Evolutionary conservation across 257 asterid species (phyloP), one percentile per base, ranked within the genome.

Genomic region (Forsythia suspensa): DNA sequence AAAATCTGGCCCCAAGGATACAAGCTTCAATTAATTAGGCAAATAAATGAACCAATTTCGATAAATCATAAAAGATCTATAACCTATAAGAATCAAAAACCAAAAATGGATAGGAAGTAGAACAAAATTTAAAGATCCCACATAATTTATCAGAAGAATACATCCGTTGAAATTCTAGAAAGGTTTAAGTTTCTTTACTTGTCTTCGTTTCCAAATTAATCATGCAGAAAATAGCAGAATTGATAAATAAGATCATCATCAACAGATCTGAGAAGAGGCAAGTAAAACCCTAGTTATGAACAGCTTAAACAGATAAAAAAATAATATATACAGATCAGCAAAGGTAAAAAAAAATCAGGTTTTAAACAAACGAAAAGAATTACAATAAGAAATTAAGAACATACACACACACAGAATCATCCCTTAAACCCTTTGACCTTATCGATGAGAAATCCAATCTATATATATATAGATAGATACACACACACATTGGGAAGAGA

Each of bases 221-320:
- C 66, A 37, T 72, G 76, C 67, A 38, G 42, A 76, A 43, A 55
- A 18, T 16, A 61, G 38, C 63, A 59, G 37, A 51, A n/a, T 12
- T 63, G 13, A 5, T 41, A 48, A 42, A 18, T 11, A 57, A 10
- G 39, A 48, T 20, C 37, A 34, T 51, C 41, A 77, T 63, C 15
- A 29, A 16, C 46, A 29, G 42, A 81, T 79, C 48, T 10, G 7
- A 63, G 70, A 57, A 15, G 16, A 63, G 70, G 39, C 39, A 63
- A 24, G 38, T 63, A 40, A 84, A 77, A 38, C 52, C 86, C 77
- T 55, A 55, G 72, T 65, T 39, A 76, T 12, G 29, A 70, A 75
- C 82, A 74, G 70, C 46, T 39, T 3, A 63, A 11, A 63, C 38
- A 3, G 39, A 63, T 24, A 9, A 9, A 24, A 24, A 59, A 59